These are phyloP conservation scores for Mortierella sp. DNA, from an alignment of 371 early-diverging fungal species.

Conservation along the genomic window DNA sequence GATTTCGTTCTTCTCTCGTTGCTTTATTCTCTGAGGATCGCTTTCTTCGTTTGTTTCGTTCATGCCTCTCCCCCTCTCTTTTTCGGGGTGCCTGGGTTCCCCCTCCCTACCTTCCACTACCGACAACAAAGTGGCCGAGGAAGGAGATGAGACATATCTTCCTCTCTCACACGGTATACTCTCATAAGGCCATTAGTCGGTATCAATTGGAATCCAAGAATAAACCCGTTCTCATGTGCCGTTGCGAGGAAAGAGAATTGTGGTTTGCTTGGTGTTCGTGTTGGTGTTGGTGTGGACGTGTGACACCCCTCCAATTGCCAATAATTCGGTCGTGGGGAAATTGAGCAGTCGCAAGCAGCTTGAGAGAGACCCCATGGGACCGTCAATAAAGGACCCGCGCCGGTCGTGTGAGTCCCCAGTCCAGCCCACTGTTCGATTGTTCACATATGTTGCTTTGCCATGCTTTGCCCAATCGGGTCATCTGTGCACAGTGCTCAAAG, in stretches of 20 bases:
- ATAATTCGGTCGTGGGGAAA: no score
- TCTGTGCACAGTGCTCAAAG: not conserved
- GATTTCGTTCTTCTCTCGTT: not conserved
- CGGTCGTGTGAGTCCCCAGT: not conserved
- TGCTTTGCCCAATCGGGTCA: not conserved
- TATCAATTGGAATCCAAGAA: slow-evolving; percentile 9
- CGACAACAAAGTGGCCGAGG: no score
- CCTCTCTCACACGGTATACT: not conserved
- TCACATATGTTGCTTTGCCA: not conserved
- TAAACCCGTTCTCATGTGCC: not conserved
- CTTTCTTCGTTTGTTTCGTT: no score
- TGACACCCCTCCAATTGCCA: no score
- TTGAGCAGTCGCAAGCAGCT: no score
- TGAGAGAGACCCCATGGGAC: no score
- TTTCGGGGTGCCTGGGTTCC: no score
- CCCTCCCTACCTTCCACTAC: no score
- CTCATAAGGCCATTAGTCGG: not conserved
- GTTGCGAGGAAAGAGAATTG: not conserved
- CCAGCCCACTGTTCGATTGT: not conserved
- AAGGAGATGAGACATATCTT: not conserved
- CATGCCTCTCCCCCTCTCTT: no score
- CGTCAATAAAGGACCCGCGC: no score
- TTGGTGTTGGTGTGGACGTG: not conserved
- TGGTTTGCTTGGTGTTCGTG: not conserved
- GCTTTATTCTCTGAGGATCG: not conserved